phyloP scores from a whole-genome alignment of 2,329 filamentous ascomycete genomes.

The Cryphonectria naterciae region DNA sequence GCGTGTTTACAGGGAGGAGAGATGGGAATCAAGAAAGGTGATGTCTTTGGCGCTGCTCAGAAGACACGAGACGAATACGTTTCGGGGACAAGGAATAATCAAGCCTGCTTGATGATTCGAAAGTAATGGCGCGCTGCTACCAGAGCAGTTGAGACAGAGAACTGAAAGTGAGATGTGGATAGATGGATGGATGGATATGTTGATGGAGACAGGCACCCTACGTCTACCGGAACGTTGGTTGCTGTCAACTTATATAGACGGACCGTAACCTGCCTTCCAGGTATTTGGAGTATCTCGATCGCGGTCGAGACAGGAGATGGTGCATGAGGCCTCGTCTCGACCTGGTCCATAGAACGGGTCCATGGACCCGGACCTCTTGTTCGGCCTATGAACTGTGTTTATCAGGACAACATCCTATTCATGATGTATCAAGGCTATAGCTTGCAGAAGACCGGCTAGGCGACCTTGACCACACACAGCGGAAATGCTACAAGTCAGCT shows the following conservation, averaged over 20 bases:
- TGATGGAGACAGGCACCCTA: neutral
- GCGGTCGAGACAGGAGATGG: neutral
- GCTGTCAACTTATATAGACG: conserved; percentile 3
- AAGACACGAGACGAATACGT: neutral
- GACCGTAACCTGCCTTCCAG: neutral
- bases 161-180: neutral
- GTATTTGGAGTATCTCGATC: neutral
- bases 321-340: neutral
- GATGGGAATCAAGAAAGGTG: neutral
- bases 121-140: neutral
- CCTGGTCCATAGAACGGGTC: neutral
- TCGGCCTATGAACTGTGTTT: neutral
- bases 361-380: neutral
- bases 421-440: neutral
- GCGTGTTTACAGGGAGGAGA: neutral
- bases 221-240: neutral
- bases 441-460: neutral
- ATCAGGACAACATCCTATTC: neutral
- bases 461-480: neutral
- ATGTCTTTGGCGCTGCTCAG: neutral
- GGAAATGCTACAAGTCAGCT: neutral
- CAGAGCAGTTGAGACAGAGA: neutral
- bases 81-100: neutral
- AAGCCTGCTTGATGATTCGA: conserved; percentile 5
- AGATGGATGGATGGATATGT: neutral